Conservation (phyloP, 2,329 filamentous ascomycete genomes). For the Paecilomyces fulvus region DNA sequence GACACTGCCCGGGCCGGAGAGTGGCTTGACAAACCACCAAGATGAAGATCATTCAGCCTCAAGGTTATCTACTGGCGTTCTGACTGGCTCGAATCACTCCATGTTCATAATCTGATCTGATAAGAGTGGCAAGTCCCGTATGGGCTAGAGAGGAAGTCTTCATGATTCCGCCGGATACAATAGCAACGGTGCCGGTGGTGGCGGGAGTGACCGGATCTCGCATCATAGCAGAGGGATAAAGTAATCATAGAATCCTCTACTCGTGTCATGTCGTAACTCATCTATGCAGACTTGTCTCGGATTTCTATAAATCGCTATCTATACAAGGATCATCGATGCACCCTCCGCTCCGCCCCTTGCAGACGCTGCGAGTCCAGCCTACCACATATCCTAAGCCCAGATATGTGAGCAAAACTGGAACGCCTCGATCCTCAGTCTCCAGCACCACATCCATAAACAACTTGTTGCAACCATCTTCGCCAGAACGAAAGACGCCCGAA, state of each 20-base stretch:
- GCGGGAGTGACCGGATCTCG: background rate
- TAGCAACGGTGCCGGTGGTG: background rate
- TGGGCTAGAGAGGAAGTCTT: background rate
- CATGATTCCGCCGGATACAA: background rate
- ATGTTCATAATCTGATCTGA: background rate
- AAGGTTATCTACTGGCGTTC: background rate
- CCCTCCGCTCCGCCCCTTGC: constrained; percentile 19
- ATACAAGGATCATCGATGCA: constrained; percentile 15
- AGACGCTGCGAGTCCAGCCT: constrained; percentile 10
- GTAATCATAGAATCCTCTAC: background rate
- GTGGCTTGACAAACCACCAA: background rate
- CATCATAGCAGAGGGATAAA: background rate
- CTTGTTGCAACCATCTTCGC: constrained; percentile 11
- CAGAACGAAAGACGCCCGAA: constrained; percentile 14
- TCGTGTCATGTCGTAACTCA: background rate
- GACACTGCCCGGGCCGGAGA: background rate
- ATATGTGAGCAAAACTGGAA: constrained; percentile 25
- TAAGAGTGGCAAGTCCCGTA: background rate
- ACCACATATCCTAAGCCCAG: constrained; percentile 9
- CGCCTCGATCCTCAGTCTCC: constrained; percentile 22
- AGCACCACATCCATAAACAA: constrained; percentile 9
- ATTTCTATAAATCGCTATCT: background rate
- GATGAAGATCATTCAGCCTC: background rate
- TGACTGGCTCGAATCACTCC: background rate
- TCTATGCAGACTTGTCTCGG: background rate